phyloP scores from a whole-genome alignment of 345 rosid genomes.

The Ceriops zippeliana region DNA sequence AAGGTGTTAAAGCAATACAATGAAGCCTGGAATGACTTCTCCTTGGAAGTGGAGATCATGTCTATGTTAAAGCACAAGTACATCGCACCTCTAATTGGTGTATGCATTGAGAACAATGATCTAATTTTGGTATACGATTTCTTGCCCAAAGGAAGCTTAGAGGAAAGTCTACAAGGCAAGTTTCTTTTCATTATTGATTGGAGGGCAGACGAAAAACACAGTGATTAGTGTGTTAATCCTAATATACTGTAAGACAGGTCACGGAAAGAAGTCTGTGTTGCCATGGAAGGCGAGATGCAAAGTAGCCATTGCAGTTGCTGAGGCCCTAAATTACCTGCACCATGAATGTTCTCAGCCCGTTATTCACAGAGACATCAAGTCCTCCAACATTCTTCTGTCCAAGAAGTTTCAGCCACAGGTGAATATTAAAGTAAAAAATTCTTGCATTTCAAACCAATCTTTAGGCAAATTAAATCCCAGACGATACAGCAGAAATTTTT shows the following conservation, averaged over 20 bases:
- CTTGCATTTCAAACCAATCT: neutral
- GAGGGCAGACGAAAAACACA: neutral
- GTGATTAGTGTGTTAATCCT: neutral
- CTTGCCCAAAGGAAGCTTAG: conserved; percentile 27
- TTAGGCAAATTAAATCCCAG: neutral
- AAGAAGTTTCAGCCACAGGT: conserved; percentile 27
- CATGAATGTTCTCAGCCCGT: conserved; percentile 14
- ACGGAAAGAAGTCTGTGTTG: conserved; percentile 6
- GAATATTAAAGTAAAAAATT: neutral
- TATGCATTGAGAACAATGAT: conserved; percentile 17
- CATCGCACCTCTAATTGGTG: conserved; percentile 22
- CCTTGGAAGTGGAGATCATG: conserved; percentile 27
- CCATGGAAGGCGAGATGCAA: conserved; percentile 30
- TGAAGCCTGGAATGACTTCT: conserved; percentile 27
- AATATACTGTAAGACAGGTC: conserved; percentile 5
- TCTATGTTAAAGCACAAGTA: conserved; percentile 19
- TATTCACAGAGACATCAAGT: conserved; percentile 32
- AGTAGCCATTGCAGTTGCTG: conserved; percentile 25
- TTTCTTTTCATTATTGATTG: neutral
- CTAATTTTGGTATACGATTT: conserved; percentile 28
- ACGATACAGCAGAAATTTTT: neutral
- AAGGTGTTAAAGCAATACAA: conserved; percentile 30
- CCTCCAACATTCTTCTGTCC: conserved; percentile 29
- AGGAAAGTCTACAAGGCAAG: conserved; percentile 24
- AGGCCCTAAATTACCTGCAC: conserved; percentile 29